Conservation (phyloP, 257 asterid species). For the Ocimum tenuiflorum region DNA sequence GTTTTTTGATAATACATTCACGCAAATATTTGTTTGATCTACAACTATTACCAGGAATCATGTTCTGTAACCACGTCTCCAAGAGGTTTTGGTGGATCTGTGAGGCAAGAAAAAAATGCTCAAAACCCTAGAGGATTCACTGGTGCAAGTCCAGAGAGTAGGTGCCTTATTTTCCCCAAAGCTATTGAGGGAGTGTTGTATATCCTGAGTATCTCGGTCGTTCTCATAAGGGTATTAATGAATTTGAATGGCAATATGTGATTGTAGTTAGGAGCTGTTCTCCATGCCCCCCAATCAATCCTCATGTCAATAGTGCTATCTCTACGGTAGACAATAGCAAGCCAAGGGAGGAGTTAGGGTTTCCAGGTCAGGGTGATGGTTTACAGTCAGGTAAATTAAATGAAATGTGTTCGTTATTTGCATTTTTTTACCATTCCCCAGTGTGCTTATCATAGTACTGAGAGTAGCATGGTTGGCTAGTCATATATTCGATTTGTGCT, state of each 20-base stretch:
- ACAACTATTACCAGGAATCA: conserved; percentile 37
- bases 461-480: not conserved
- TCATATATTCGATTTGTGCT: conserved; percentile 4
- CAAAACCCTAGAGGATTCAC: conserved; percentile 42
- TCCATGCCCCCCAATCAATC: conserved; percentile 40
- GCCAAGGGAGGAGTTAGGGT: conserved; percentile 55
- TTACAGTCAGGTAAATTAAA: conserved; percentile 54
- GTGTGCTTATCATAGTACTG: not conserved
- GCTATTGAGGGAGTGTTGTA: not conserved
- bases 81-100: conserved; percentile 41
- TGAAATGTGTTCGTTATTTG: not conserved
- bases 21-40: conserved; percentile 16
- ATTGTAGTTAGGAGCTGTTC: conserved; percentile 43
- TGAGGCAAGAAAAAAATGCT: conserved; percentile 39
- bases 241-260: conserved; percentile 18
- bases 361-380: conserved; percentile 50
- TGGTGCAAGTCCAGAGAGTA: conserved; percentile 59
- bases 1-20: not conserved
- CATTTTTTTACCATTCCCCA: not conserved
- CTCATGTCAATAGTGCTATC: conserved; percentile 31
- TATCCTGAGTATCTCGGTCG: not conserved
- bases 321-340: conserved; percentile 25
- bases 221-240: not conserved
- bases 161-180: conserved; percentile 21
- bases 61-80: conserved; percentile 32